Percentiles rank a stretch among this genome's conserved stretches.
Evolutionary conservation across 345 rosid genomes (phyloP).

Genomic region (Heritiera fomes): DNA sequence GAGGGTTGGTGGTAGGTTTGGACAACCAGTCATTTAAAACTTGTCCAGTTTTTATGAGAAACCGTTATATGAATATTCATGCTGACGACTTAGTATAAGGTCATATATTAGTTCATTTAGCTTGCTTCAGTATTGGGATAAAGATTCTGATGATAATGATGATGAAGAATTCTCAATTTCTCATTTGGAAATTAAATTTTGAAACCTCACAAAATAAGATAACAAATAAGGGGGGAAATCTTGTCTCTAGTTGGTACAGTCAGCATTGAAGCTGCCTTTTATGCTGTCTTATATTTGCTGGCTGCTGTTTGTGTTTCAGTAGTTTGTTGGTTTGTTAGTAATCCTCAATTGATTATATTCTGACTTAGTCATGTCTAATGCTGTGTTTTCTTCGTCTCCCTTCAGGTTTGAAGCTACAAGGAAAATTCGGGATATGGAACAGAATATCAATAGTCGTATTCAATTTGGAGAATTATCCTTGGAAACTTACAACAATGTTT

Average conservation of each 20-base stretch:
- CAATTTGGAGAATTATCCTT: slow-evolving; percentile 36
- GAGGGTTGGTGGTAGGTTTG: no score
- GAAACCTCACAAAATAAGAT: neutral
- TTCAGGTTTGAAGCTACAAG: slow-evolving; percentile 82
- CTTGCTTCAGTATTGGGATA: no score
- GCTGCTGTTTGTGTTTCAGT: slow-evolving; percentile 1
- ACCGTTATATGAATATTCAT: no score
- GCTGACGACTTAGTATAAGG: no score
- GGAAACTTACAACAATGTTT: slow-evolving; percentile 35
- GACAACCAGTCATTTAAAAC: no score
- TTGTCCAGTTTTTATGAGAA: no score
- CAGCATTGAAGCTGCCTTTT: neutral
- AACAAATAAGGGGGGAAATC: neutral
- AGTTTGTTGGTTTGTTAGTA: neutral
- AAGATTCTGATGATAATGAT: no score
- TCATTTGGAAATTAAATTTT: slow-evolving; percentile 8
- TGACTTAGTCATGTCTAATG: neutral
- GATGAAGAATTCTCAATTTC: no score
- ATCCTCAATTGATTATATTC: slow-evolving; percentile 8
- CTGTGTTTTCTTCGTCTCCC: slow-evolving; percentile 5
- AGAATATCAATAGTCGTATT: slow-evolving; percentile 34
- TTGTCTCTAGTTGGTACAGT: neutral
- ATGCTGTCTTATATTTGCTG: neutral
- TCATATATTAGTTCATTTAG: no score
- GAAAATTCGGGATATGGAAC: slow-evolving; percentile 64